Evolutionary conservation across 331 rosid genomes (phyloP), one percentile per base, ranked within the genome.

Genomic region (Malus hybrid): DNA sequence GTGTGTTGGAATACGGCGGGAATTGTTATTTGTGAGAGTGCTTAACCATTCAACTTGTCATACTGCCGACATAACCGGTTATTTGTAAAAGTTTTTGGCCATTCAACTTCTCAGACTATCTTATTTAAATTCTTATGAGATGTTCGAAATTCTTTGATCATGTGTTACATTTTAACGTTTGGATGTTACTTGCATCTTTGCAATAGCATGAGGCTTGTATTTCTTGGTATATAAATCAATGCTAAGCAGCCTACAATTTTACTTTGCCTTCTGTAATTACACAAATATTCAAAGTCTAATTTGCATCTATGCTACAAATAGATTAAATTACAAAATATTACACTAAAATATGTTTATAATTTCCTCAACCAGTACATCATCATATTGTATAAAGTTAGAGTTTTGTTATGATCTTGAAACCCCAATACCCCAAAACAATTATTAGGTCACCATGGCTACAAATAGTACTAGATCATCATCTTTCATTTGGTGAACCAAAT

Each of bases 341-440:
- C 74, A 70, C 27, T 48, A 5, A 9, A 70, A 48, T 70, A 70
- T 34, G 63, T 50, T 29, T 50, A 31, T 20, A 62, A 50, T 19
- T 10, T 50, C 73, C 73, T 48, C 73, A 69, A 16, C 73, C 73
- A 69, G 62, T 50, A 27, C 73, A 69, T 68, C 48, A 42, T 42
- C 60, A 69, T 65, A 65, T 24, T 69, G 56, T 24, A 69, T 27
- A 50, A 69, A 50, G 5, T 7, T 48, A 24, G 7, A 48, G 16
- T 31, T 65, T 33, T 18, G 27, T 19, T 32, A 0, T 8, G 34
- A 44, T 7, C 42, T 3, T 61, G 33, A 24, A 61, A 61, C 18
- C 66, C 32, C 6, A 61, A 61, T 13, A 42, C 28, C 73, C 73
- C 62, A 48, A 15, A 48, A 20, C 18, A 39, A 39, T 39, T 10